Evolutionary conservation across 2,329 filamentous ascomycete genomes (phyloP).

Genomic region (Alternaria panax): DNA sequence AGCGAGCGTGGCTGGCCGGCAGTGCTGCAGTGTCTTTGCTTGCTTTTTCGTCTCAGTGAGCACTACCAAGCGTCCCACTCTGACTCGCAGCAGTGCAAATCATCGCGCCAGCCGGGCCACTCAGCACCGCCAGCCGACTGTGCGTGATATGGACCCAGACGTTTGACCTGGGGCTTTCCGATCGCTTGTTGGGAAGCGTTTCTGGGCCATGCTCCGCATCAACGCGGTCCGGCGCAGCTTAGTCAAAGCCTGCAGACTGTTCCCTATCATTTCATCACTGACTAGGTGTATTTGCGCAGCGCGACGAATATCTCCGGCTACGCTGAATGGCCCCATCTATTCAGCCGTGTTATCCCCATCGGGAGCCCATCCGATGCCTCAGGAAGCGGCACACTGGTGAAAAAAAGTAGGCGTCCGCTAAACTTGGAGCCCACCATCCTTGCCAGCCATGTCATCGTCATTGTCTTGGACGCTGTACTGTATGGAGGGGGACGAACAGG

Average conservation of each 20-base stretch:
- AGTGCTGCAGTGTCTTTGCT: slow-evolving; percentile 19
- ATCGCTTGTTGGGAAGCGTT: slow-evolving; percentile 37
- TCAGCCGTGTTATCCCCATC: slow-evolving; percentile 50
- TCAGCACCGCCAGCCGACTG: slow-evolving; percentile 23
- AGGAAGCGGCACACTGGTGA: slow-evolving; percentile 33
- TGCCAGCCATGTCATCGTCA: slow-evolving; percentile 13
- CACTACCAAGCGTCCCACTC: slow-evolving; percentile 19
- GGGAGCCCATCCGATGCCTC: slow-evolving; percentile 43
- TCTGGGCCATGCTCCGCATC: slow-evolving; percentile 10
- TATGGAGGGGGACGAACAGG: slow-evolving; percentile 20
- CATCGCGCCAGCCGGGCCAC: slow-evolving; percentile 45
- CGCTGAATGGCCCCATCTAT: slow-evolving; percentile 40
- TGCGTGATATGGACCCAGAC: slow-evolving; percentile 27
- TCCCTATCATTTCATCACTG: slow-evolving; percentile 34
- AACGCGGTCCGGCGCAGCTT: slow-evolving; percentile 28
- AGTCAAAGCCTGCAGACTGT: slow-evolving; percentile 33
- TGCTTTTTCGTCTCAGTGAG: slow-evolving; percentile 25
- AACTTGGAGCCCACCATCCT: slow-evolving; percentile 33
- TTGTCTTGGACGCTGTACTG: slow-evolving; percentile 4
- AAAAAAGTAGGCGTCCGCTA: slow-evolving; percentile 49
- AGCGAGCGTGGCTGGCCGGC: slow-evolving; percentile 35
- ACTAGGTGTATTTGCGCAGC: slow-evolving; percentile 29
- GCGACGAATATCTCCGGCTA: slow-evolving; percentile 42
- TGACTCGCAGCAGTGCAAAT: slow-evolving; percentile 46
- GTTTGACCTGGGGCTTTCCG: slow-evolving; percentile 33